These are phyloP conservation scores for Coniferiporia weirii DNA, from an alignment of 1,284 basidiomycete genomes.

Conservation along the genomic window DNA sequence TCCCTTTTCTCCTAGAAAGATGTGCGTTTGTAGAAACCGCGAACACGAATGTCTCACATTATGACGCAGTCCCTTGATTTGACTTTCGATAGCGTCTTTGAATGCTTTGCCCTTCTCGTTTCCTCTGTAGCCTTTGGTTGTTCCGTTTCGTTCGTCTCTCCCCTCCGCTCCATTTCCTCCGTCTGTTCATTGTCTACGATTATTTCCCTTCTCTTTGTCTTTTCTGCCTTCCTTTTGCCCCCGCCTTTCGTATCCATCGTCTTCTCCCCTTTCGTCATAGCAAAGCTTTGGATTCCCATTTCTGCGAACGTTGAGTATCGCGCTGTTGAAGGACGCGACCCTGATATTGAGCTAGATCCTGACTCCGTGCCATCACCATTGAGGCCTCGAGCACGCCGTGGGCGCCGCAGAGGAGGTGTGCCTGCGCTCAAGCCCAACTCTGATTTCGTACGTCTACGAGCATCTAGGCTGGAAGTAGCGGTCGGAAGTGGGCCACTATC, in stretches of 20 bases:
- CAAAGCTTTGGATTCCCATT: slow-evolving; percentile 11
- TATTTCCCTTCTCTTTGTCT: not conserved
- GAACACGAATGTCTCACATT: not conserved
- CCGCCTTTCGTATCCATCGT: not conserved
- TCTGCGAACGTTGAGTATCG: slow-evolving; percentile 10
- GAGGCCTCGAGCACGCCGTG: not conserved
- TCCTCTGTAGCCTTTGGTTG: not conserved
- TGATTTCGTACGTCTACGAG: not conserved
- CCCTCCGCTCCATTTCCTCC: not conserved
- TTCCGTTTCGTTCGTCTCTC: not conserved
- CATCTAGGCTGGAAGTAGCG: not conserved
- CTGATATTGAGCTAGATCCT: not conserved
- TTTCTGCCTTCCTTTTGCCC: not conserved
- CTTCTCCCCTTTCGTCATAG: slow-evolving; percentile 9
- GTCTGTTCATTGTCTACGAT: not conserved
- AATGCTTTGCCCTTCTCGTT: not conserved
- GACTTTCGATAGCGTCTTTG: not conserved
- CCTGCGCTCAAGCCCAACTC: not conserved
- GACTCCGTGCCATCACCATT: not conserved
- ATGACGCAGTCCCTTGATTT: slow-evolving; percentile 4
- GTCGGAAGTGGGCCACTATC: not conserved
- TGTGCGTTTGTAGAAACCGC: too few relatives aligned
- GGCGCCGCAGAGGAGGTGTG: not conserved
- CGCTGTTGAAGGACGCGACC: not conserved
- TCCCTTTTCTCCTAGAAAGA: too few relatives aligned